Conservation (phyloP, 305 asterid genomes). For the Caryopteris hybrid region DNA sequence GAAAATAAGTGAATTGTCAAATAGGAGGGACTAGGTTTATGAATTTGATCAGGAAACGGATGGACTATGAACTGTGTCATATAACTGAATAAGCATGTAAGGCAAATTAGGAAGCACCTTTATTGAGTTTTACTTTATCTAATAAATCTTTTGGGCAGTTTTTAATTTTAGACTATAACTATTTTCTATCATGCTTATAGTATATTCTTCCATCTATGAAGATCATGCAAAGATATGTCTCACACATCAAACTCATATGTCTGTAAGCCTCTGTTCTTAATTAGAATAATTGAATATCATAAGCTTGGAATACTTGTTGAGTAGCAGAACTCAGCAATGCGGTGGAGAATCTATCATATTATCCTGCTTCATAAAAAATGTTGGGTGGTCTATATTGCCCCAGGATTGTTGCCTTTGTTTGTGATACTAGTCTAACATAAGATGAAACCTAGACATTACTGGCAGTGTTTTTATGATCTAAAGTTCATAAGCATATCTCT, state of each 20-base stretch:
- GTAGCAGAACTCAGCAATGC: not conserved
- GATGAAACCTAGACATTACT: not conserved
- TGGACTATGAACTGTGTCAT: slow-evolving; percentile 1
- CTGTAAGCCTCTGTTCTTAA: too few relatives aligned
- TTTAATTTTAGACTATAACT: too few relatives aligned
- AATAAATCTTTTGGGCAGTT: too few relatives aligned
- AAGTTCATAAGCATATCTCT: not conserved
- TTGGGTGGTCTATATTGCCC: too few relatives aligned
- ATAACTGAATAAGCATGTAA: not conserved
- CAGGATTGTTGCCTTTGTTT: too few relatives aligned
- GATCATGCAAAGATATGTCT: too few relatives aligned
- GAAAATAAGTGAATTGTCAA: not conserved
- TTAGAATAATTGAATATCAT: too few relatives aligned
- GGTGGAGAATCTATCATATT: not conserved
- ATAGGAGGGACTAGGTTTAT: not conserved
- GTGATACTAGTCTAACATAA: not conserved
- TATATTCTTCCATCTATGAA: too few relatives aligned
- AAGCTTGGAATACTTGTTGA: too few relatives aligned
- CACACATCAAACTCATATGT: too few relatives aligned
- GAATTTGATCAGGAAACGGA: not conserved
- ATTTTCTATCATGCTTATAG: too few relatives aligned
- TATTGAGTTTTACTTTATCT: not conserved
- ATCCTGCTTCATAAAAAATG: too few relatives aligned
- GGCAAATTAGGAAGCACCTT: not conserved
- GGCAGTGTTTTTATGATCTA: not conserved